Conservation (phyloP, 805 yeast genomes). For the Candida awuae region DNA sequence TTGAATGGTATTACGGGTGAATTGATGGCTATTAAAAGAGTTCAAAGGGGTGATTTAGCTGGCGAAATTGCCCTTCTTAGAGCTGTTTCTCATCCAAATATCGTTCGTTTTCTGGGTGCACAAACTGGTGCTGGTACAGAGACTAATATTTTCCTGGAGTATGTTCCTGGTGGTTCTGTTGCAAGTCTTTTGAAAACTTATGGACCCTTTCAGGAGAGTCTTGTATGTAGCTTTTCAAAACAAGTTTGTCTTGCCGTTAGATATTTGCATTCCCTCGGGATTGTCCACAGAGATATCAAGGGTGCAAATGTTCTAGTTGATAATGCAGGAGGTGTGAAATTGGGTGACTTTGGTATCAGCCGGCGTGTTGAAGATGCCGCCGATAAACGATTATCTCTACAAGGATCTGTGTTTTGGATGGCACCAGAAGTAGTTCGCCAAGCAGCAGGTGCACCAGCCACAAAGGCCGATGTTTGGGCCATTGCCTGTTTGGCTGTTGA, state of each 20-base stretch:
- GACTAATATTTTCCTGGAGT: constrained; percentile 65
- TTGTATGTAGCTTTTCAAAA: constrained; percentile 44
- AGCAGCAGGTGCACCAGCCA: constrained; percentile 78
- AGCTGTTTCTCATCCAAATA: constrained; percentile 81
- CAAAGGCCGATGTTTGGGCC: constrained; percentile 95
- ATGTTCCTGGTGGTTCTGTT: constrained; percentile 42
- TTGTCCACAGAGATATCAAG: constrained; percentile 57
- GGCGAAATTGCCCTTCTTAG: constrained; percentile 72
- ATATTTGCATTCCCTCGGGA: constrained; percentile 48
- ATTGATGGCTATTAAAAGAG: constrained; percentile 95
- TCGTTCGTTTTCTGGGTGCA: constrained; percentile 87
- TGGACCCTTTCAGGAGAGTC: constrained; percentile 56
- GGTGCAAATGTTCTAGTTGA: constrained; percentile 58
- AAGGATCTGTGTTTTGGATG: constrained; percentile 98
- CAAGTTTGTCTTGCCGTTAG: constrained; percentile 50
- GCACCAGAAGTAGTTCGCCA: constrained; percentile 93
- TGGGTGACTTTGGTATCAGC: constrained; percentile 56
- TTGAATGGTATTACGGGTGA: constrained; percentile 91
- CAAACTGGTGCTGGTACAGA: constrained; percentile 54
- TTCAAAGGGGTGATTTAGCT: constrained; percentile 48
- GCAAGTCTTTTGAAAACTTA: constrained; percentile 48
- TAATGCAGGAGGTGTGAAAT: constrained; percentile 53
- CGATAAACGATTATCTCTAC: constrained; percentile 69
- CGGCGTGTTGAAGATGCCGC: constrained; percentile 18
- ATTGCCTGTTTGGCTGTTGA: constrained; percentile 91